phyloP scores from a whole-genome alignment of 108 stramenopile genomes.

The Phaeodactylum tricornutum region DNA sequence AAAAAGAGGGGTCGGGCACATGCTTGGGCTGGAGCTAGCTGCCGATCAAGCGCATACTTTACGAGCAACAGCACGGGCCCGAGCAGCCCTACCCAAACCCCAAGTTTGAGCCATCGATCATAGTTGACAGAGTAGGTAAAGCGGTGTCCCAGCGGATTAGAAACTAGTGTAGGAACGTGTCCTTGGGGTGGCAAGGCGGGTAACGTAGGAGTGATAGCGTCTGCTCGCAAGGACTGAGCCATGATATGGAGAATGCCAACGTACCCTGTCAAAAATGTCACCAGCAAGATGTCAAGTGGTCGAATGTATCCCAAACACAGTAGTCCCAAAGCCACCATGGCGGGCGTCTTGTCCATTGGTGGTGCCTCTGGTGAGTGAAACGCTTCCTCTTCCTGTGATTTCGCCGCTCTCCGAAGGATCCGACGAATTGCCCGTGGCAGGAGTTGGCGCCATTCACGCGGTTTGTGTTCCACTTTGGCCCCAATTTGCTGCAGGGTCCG shows the following conservation, averaged over 20 bases:
- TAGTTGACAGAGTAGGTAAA: conserved; percentile 28
- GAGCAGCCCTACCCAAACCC: conserved; percentile 39
- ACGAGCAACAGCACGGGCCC: conserved; percentile 26
- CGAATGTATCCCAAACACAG: conserved; percentile 27
- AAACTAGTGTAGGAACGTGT: conserved; percentile 52
- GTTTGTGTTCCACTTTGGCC: conserved; percentile 1
- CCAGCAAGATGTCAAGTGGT: conserved; percentile 21
- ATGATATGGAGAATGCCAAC: conserved; percentile 19
- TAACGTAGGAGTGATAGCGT: conserved; percentile 22
- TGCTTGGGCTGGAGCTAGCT: conserved; percentile 9
- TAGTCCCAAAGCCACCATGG: conserved; percentile 19
- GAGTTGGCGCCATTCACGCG: background rate
- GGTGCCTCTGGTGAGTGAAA: conserved; percentile 2
- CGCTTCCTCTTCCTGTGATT: conserved; percentile 8
- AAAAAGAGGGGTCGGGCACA: conserved; percentile 43
- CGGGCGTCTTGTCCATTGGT: conserved; percentile 28
- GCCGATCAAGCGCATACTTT: background rate
- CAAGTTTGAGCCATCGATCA: conserved; percentile 39
- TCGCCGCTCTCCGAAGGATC: conserved; percentile 32
- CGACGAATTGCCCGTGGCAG: conserved; percentile 10
- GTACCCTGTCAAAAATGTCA: conserved; percentile 25
- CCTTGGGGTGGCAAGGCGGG: conserved; percentile 57
- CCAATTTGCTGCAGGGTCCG: background rate
- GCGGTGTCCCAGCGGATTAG: conserved; percentile 45
- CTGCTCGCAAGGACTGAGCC: conserved; percentile 12